A percentile compares a stretch with the other conserved stretches of the same genome.
Conservation (phyloP, 768 basidiomycete species). For the Suillus spraguei region DNA sequence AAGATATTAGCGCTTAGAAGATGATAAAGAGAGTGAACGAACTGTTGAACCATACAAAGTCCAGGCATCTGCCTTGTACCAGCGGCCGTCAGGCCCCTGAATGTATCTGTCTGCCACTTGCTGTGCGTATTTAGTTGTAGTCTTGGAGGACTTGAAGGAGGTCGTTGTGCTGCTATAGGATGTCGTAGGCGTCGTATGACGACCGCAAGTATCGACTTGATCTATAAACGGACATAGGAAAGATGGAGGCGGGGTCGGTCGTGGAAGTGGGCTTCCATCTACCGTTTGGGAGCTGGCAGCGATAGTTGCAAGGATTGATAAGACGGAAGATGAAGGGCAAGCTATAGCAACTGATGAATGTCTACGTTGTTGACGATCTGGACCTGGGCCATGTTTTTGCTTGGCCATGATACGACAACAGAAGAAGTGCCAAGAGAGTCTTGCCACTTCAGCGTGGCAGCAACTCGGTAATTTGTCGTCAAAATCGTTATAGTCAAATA, state of each 20-base stretch:
- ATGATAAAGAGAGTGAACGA: slow-evolving; percentile 30
- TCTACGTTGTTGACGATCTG: slow-evolving; percentile 10
- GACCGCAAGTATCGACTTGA: slow-evolving; percentile 17
- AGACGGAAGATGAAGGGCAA: slow-evolving; percentile 51
- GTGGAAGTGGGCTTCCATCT: slow-evolving; percentile 46
- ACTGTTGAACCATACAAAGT: slow-evolving; percentile 74
- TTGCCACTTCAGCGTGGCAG: slow-evolving; percentile 35
- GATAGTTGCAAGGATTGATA: slow-evolving; percentile 60
- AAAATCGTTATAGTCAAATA: slow-evolving; percentile 10
- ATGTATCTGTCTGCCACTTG: slow-evolving; percentile 58
- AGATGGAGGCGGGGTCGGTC: slow-evolving; percentile 44
- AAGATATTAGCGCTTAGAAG: slow-evolving; percentile 2
- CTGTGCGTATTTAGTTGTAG: slow-evolving; percentile 10
- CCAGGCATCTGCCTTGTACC: slow-evolving; percentile 58
- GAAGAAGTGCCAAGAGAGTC: slow-evolving; percentile 40
- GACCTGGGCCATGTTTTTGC: slow-evolving; percentile 41
- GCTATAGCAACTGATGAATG: slow-evolving; percentile 24
- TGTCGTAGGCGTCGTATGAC: not conserved
- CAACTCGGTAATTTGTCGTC: slow-evolving; percentile 10
- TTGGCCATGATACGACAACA: slow-evolving; percentile 52
- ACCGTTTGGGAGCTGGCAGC: slow-evolving; percentile 48
- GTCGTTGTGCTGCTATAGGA: not conserved
- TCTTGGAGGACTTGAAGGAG: slow-evolving; percentile 18
- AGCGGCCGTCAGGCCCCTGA: slow-evolving; percentile 53
- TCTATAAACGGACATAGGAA: slow-evolving; percentile 62